Evolutionary conservation across 306 rosid species (phyloP).

Genomic region (Senna tora): DNA sequence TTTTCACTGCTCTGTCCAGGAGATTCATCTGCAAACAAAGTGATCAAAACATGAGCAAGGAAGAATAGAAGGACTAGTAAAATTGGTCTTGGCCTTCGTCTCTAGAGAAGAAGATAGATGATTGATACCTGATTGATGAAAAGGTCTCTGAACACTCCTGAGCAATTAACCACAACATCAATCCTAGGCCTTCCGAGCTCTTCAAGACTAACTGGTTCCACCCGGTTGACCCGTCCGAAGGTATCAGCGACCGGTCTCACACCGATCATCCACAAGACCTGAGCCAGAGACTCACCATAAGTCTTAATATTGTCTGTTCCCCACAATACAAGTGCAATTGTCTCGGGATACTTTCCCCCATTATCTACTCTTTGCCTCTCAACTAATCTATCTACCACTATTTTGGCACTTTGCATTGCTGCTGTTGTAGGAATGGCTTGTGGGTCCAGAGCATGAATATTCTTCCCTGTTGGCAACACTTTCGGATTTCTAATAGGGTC

Average conservation of each 20-base stretch:
- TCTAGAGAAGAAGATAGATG: neutral
- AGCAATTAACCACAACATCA: constrained; percentile 97
- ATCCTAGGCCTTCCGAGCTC: constrained; percentile 99
- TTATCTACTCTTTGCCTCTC: constrained; percentile 56
- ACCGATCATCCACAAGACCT: constrained; percentile 98
- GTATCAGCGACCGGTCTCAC: constrained; percentile 83
- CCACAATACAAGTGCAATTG: constrained; percentile 94
- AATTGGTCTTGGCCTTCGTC: constrained; percentile 19
- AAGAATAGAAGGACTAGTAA: neutral
- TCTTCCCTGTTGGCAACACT: constrained; percentile 94
- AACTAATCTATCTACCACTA: constrained; percentile 54
- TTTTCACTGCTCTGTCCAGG: constrained; percentile 93
- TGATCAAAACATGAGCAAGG: constrained; percentile 33
- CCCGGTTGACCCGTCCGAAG: constrained; percentile 86
- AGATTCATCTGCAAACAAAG: constrained; percentile 80
- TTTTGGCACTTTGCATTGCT: constrained; percentile 80
- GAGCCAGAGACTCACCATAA: constrained; percentile 92
- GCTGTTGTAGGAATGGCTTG: constrained; percentile 92
- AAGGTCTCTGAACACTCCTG: constrained; percentile 98
- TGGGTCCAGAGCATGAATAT: constrained; percentile 95
- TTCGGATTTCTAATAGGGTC: constrained; percentile 95
- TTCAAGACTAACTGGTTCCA: constrained; percentile 80
- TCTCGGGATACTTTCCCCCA: constrained; percentile 78
- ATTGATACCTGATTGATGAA: constrained; percentile 91
- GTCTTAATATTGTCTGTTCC: constrained; percentile 99